These are phyloP conservation scores for Polygonum maritimum DNA, from an alignment of 148 eudicot genomes.

Conservation along the genomic window DNA sequence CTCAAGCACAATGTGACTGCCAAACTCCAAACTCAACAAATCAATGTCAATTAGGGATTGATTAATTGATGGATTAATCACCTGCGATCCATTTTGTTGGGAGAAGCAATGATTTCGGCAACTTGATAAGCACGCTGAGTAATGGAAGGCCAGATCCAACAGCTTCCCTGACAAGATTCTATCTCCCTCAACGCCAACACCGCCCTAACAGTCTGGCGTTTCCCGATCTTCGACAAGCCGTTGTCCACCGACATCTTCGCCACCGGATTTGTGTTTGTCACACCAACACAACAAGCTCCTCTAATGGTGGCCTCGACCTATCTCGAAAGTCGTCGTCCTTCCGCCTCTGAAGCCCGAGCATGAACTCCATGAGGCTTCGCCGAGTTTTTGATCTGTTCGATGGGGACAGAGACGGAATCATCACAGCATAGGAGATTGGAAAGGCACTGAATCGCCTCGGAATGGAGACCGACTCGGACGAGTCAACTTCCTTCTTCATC, in stretches of 20 bases:
- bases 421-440: no score
- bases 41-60: no score
- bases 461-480: no score
- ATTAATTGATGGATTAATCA: slow-evolving; percentile 18
- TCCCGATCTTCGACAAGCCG: slow-evolving; percentile 74
- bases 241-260: slow-evolving; percentile 79
- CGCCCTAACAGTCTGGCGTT: slow-evolving; percentile 62
- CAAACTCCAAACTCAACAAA: background rate
- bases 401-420: no score
- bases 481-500: no score
- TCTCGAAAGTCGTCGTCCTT: no score
- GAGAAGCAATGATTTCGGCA: slow-evolving; percentile 88
- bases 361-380: no score
- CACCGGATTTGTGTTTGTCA: slow-evolving; percentile 92
- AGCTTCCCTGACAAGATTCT: slow-evolving; percentile 76
- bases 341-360: no score
- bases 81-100: slow-evolving; percentile 65
- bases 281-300: no score
- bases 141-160: slow-evolving; percentile 99
- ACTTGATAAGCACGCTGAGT: slow-evolving; percentile 96
- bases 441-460: no score
- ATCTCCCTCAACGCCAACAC: slow-evolving; percentile 53
- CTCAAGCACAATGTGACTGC: slow-evolving; percentile 87
- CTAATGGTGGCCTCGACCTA: no score
- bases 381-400: no score